Evolutionary conservation across 768 basidiomycete genomes (phyloP).

Genomic region (Psilocybe cyanescens): DNA sequence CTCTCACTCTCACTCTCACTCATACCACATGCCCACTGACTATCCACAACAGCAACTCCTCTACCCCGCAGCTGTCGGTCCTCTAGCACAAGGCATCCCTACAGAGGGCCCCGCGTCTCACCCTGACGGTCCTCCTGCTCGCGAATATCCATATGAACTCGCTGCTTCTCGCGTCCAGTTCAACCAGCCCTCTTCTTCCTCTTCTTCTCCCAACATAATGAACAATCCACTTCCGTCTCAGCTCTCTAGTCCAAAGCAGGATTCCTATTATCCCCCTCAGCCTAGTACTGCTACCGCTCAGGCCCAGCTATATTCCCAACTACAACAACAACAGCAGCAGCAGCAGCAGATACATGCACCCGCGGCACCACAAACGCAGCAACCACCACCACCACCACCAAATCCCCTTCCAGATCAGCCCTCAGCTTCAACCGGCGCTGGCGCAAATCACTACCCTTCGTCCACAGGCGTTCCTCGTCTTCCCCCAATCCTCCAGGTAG

Average conservation of each 20-base stretch:
- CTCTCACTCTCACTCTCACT: neutral
- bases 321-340: conserved; percentile 33
- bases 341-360: conserved; percentile 35
- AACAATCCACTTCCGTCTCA: conserved; percentile 24
- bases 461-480: conserved; percentile 57
- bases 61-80: conserved; percentile 42
- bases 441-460: conserved; percentile 59
- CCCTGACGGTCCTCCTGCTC: conserved; percentile 43
- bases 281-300: conserved; percentile 48
- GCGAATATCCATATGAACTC: conserved; percentile 43
- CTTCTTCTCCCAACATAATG: conserved; percentile 29
- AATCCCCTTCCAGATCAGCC: neutral
- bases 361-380: conserved; percentile 41
- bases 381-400: neutral
- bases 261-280: conserved; percentile 45
- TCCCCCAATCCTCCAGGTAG: conserved; percentile 87
- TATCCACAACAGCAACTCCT: conserved; percentile 32
- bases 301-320: conserved; percentile 56
- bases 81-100: conserved; percentile 46
- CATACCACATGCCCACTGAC: conserved; percentile 41
- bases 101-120: conserved; percentile 46
- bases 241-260: conserved; percentile 38
- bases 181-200: conserved; percentile 34
- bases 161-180: conserved; percentile 42
- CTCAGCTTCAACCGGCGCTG: conserved; percentile 40